Percentiles rank a stretch among this genome's conserved stretches.
These are phyloP conservation scores for Ocimum tenuiflorum DNA, from an alignment of 257 asterid species.

Conservation along the genomic window DNA sequence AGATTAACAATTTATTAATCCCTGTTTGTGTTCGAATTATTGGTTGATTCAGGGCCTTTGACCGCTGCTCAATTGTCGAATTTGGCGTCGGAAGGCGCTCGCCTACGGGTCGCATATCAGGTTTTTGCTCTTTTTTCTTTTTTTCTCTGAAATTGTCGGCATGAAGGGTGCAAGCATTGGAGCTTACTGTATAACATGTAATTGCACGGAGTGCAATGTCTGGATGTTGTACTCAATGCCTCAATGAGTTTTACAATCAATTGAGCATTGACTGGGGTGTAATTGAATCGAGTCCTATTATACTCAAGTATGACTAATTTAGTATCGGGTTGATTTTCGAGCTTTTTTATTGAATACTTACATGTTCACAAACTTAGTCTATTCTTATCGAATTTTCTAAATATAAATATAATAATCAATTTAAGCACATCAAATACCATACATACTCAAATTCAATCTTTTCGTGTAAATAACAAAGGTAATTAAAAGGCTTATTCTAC, in stretches of 20 bases:
- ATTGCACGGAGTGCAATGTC: neutral
- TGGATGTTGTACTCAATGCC: conserved; percentile 14
- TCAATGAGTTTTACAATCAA: conserved; percentile 3
- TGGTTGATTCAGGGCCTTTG: conserved; percentile 58
- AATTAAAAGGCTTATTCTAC: too few species aligned
- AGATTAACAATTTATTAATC: neutral
- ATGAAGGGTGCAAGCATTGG: neutral
- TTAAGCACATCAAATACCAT: too few species aligned
- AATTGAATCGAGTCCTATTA: too few species aligned
- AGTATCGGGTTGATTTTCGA: too few species aligned
- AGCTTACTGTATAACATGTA: neutral
- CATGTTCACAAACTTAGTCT: too few species aligned
- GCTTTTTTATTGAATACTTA: too few species aligned
- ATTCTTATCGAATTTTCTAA: too few species aligned
- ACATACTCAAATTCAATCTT: too few species aligned
- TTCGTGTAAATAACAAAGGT: too few species aligned
- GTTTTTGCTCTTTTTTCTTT: conserved; percentile 26
- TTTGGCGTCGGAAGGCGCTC: conserved; percentile 66
- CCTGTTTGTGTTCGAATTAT: neutral
- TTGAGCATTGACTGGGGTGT: neutral
- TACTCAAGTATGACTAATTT: too few species aligned
- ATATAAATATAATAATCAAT: too few species aligned
- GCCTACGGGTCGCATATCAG: conserved; percentile 98
- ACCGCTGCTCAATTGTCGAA: conserved; percentile 72
- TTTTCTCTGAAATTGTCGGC: neutral